Evolutionary conservation across 108 stramenopile genomes (phyloP), one percentile per base, ranked within the genome.

Genomic region (Conticribra guillardii): DNA sequence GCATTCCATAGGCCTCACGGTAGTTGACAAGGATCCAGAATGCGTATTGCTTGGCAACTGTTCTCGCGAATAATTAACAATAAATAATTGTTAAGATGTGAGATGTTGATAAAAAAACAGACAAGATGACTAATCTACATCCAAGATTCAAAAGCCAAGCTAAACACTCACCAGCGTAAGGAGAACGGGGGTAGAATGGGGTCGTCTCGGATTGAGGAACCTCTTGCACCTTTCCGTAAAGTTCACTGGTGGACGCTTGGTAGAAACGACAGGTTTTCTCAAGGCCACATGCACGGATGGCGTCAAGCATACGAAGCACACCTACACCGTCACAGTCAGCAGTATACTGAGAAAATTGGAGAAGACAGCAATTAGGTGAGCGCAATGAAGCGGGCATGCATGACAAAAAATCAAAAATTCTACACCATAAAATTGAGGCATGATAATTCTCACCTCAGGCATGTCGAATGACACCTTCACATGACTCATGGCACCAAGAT

Each of bases 391-490:
- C n/a, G n/a, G n/a, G n/a, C n/a, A n/a, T n/a, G n/a, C n/a, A n/a
- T n/a, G n/a, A n/a, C n/a, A n/a, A n/a, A n/a, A n/a, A n/a, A n/a
- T n/a, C n/a, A n/a, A n/a, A n/a, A n/a, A n/a, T n/a, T n/a, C n/a
- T n/a, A n/a, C n/a, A n/a, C n/a, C n/a, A n/a, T n/a, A n/a, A n/a
- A n/a, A n/a, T n/a, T n/a, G n/a, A n/a, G n/a, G n/a, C n/a, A 8
- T 22, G 3, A 24, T 47, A 29, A 19, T 28, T 21, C 67, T 76
- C 62, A 76, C 75, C 88, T 99, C 99, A 22, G 96, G 93, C 99
- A 99, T 99, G 65, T 99, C 98, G 72, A 99, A 99, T 44, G 94
- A 96, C 33, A 96, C 96, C 94, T 97, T 98, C 64, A 99, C 99
- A 82, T 99, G 99, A 84, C 93, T 95, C 98, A 98, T 98, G 54